Base-by-base conservation (phyloP, 2,329 filamentous ascomycete genomes). In the Paraphoma sp. region DNA sequence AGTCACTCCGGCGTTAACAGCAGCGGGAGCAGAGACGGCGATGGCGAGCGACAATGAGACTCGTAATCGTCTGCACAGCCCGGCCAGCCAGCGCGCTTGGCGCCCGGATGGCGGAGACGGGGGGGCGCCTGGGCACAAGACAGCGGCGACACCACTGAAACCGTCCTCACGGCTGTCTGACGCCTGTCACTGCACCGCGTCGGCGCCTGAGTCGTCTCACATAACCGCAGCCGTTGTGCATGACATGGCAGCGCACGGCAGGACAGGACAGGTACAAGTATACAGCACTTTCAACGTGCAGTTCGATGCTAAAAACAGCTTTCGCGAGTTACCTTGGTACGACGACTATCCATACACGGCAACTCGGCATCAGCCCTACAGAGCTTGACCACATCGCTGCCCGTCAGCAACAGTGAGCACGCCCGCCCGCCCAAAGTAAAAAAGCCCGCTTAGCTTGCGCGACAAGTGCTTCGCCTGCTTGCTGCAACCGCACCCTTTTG, bases 21-120 rank as follows among this genome's bases (percentile, higher is more conserved):
- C 43, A 23, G 41, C 31, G 23, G 23, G 38, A 48, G 45, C 36
- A 43, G 31, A 48, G 33, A 44, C 52, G 50, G 42, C 54, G 54
- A 64, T 57, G 56, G 59, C 59, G 54, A 63, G 49, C 52, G 56
- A 46, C 57, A 47, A 55, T 12, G 58, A 53, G 56, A 63, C 56
- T 64, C 64, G 66, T 68, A 65, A 69, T 65, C 64, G 58, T 16
- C 48, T 65, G 62, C 64, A 63, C 60, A 62, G 62, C 57, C 60
- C 58, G 51, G 52, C 56, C 50, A 53, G 53, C 59, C 52, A 56
- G 48, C n/a, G 23, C 54, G 14, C 62, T 64, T 64, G 62, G 62
- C 62, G 31, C 3, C 38, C 63, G 53, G 55, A 36, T 46, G 17
- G 48, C 60, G 51, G 55, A 50, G 42, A 44, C 44, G 50, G 53